Evolutionary conservation across 495 filamentous ascomycete genomes (phyloP).

Genomic region (Aspergillus ostianus): DNA sequence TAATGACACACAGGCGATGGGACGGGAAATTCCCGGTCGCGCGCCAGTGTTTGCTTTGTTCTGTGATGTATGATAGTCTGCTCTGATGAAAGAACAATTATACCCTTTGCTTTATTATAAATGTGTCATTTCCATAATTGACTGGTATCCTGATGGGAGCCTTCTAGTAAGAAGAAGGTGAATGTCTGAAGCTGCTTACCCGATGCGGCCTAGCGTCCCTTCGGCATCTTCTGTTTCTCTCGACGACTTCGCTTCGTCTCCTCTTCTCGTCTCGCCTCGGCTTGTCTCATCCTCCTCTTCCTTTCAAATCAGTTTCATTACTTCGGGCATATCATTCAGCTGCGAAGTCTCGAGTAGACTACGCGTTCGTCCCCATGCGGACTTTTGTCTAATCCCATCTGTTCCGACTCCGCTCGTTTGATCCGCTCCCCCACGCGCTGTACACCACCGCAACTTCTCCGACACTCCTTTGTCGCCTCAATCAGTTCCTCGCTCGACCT

Average conservation of each 20-base stretch:
- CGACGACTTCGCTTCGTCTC: not conserved
- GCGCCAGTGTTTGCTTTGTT: not conserved
- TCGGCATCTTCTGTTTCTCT: conserved; percentile 10
- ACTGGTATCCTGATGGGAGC: no score
- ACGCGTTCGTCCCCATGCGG: conserved; percentile 4
- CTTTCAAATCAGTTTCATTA: not conserved
- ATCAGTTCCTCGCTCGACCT: not conserved
- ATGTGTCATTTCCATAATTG: no score
- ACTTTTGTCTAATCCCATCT: not conserved
- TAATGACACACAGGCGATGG: not conserved
- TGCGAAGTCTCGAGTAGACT: conserved; percentile 3
- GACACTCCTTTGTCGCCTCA: not conserved
- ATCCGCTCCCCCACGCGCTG: not conserved
- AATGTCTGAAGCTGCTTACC: conserved; percentile 20
- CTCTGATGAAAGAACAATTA: not conserved
- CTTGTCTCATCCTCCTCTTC: no score
- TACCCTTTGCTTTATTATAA: not conserved
- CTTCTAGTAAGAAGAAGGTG: not conserved
- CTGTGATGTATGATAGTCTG: not conserved
- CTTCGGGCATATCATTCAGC: not conserved
- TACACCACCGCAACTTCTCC: not conserved
- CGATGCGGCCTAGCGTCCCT: conserved; percentile 21
- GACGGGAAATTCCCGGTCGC: no score
- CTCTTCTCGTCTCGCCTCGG: not conserved
- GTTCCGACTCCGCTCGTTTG: conserved; percentile 1